Evolutionary conservation across 805 yeast species (phyloP).

Genomic region (Ascoidea rubescens): DNA sequence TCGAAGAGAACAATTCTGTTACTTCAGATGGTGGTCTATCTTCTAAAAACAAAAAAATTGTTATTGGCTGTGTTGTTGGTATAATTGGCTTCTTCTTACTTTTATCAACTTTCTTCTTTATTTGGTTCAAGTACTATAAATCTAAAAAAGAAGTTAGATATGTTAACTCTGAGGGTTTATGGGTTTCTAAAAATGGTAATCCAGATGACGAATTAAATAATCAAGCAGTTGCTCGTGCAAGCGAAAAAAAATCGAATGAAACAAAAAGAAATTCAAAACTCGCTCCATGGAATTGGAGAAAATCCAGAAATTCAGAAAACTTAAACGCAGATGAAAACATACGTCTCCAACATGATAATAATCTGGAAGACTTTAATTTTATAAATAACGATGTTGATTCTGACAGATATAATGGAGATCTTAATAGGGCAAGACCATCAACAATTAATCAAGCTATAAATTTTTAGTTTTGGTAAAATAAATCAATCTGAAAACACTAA

Average conservation of each 20-base stretch:
- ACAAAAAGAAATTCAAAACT: too few species aligned
- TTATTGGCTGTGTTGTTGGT: constrained; percentile 60
- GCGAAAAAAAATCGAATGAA: background rate
- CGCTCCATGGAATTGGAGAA: too few species aligned
- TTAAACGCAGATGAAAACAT: background rate
- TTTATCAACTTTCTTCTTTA: constrained; percentile 21
- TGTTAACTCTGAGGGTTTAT: constrained; percentile 11
- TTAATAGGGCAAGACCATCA: background rate
- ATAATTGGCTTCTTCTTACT: constrained; percentile 51
- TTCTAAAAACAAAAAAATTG: constrained; percentile 33
- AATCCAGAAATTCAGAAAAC: background rate
- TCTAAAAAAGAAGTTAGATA: constrained; percentile 6
- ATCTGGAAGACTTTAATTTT: background rate
- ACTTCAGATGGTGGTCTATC: constrained; percentile 27
- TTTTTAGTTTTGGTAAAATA: background rate
- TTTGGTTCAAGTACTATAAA: constrained; percentile 8
- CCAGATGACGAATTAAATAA: constrained; percentile 8
- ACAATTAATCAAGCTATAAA: background rate
- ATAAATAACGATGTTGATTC: background rate
- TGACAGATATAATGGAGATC: background rate
- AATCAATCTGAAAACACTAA: too few species aligned
- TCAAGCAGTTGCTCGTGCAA: too few species aligned
- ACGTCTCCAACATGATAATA: too few species aligned
- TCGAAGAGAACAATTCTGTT: constrained; percentile 7
- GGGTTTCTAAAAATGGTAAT: constrained; percentile 11